Base-by-base conservation (phyloP, 1,284 basidiomycete genomes). In the Golubevia sp. region DNA sequence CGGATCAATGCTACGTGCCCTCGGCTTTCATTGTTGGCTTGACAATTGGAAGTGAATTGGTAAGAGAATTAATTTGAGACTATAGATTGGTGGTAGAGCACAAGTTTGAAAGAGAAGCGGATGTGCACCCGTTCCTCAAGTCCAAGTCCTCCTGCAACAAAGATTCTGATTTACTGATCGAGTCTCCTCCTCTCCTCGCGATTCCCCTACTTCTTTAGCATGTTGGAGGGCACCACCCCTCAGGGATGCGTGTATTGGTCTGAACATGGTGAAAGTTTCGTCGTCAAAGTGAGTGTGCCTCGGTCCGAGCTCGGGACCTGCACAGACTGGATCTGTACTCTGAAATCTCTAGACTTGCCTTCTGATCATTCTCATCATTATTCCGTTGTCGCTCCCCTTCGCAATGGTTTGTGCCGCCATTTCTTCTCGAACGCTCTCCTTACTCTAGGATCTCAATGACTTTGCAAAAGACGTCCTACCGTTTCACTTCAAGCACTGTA, bases 401-500 rank as follows among this genome's bases (percentile, higher is more conserved):
- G 25, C 5, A 4, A 4, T 44, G 8, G 6, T 2, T 20, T 58
- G 21, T n/a, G n/a, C n/a, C n/a, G n/a, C 48, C 59, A 27, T 24
- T 51, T 61, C 49, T 44, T 55, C 6, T 38, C 48, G 3, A 27
- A 18, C 15, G 8, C 21, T 7, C 38, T 2, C 6, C 13, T 38
- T 2, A 18, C 18, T 8, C 50, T 66, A 90, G 90, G 93, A 97
- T 86, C 96, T 97, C 92, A 96, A 94, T 86, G 92, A 94, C 74
- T 97, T 98, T 85, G 96, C 94, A 52, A 96, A 94, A 82, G 90
- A 91, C 56, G 92, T 97, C 75, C 88, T 97, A 56, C 95, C 95
- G 0, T 90, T 92, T 58, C 91, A 97, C 86, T 98, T 97, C 88
- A 93, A 97, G 79, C 95, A 98, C 84, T 95, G 92, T 18, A 98